A percentile compares a stretch with the other conserved stretches of the same genome.
Conservation (phyloP, 768 basidiomycete species). For the Calocybe indica region DNA sequence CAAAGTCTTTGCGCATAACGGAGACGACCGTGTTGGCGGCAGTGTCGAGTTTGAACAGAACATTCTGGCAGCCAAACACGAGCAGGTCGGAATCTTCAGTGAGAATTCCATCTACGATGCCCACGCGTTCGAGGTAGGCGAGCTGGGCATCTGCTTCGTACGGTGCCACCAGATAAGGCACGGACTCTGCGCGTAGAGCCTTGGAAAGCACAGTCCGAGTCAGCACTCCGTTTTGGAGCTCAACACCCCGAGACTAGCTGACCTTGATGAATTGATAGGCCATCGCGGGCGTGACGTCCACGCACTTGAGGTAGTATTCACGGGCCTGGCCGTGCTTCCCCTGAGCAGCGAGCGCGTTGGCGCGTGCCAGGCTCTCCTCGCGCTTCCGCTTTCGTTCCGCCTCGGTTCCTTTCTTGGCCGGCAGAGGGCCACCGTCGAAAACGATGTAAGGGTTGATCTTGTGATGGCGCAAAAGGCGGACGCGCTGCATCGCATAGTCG, state of each 20-base stretch:
- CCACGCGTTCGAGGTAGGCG: conserved; percentile 80
- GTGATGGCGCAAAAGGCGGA: conserved; percentile 80
- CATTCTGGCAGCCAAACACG: conserved; percentile 91
- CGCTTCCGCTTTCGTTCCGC: conserved; percentile 69
- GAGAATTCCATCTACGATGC: conserved; percentile 84
- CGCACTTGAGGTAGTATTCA: conserved; percentile 82
- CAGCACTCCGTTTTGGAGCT: not conserved
- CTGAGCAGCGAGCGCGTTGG: conserved; percentile 66
- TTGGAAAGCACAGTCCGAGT: conserved; percentile 23
- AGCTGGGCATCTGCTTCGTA: conserved; percentile 99
- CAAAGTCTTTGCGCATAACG: conserved; percentile 67
- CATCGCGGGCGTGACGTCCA: conserved; percentile 97
- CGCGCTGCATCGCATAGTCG: conserved; percentile 90
- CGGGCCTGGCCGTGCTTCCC: conserved; percentile 79
- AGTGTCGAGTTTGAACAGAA: conserved; percentile 89
- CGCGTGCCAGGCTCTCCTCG: conserved; percentile 70
- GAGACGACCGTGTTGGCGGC: conserved; percentile 56
- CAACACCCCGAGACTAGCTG: conserved; percentile 7
- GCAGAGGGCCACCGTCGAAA: conserved; percentile 93
- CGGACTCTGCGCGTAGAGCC: conserved; percentile 79
- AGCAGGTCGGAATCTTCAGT: conserved; percentile 98
- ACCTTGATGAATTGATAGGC: conserved; percentile 97
- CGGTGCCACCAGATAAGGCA: conserved; percentile 89
- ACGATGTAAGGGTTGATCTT: conserved; percentile 87
- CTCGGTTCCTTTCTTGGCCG: conserved; percentile 91